A percentile compares a stretch with the other conserved stretches of the same genome.
Evolutionary conservation across 225 moss, liverwort and hornwort genomes (phyloP).

Genomic region (Polytrichum commune): DNA sequence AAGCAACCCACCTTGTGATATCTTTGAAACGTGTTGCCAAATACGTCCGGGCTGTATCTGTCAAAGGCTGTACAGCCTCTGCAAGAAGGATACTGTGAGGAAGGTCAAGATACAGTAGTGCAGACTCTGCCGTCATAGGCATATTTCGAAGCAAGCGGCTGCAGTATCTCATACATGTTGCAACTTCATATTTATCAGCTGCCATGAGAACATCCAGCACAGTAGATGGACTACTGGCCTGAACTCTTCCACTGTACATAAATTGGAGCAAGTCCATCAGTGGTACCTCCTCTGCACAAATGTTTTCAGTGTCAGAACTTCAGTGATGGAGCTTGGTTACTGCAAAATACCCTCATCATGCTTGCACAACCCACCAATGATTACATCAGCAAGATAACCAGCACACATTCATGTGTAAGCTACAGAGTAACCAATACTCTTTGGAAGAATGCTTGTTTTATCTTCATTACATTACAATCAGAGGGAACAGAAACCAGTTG

Average conservation of each 20-base stretch:
- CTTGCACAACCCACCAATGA: no score
- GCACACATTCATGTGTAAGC: no score
- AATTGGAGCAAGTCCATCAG: conserved; percentile 98
- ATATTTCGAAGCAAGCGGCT: conserved; percentile 75
- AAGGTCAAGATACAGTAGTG: conserved; percentile 91
- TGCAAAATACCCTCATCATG: no score
- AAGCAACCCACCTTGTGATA: conserved; percentile 59
- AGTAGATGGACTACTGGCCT: conserved; percentile 66
- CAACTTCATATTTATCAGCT: conserved; percentile 96
- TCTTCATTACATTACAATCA: no score
- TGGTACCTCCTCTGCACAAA: conserved; percentile 76
- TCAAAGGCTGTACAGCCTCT: conserved; percentile 88
- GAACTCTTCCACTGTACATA: conserved; percentile 97
- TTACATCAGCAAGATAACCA: no score
- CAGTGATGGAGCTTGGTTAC: no score
- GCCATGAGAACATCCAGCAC: conserved; percentile 95
- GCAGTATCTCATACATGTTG: conserved; percentile 89
- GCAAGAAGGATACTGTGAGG: conserved; percentile 81
- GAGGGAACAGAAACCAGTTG: no score
- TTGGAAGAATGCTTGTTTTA: no score
- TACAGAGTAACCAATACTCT: no score
- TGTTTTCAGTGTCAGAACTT: no score
- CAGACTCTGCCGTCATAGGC: conserved; percentile 91
- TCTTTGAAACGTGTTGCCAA: conserved; percentile 85
- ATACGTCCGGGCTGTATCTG: conserved; percentile 74